phyloP scores from a whole-genome alignment of 2,329 filamentous ascomycete genomes.

The Apiospora rasikravindrae region DNA sequence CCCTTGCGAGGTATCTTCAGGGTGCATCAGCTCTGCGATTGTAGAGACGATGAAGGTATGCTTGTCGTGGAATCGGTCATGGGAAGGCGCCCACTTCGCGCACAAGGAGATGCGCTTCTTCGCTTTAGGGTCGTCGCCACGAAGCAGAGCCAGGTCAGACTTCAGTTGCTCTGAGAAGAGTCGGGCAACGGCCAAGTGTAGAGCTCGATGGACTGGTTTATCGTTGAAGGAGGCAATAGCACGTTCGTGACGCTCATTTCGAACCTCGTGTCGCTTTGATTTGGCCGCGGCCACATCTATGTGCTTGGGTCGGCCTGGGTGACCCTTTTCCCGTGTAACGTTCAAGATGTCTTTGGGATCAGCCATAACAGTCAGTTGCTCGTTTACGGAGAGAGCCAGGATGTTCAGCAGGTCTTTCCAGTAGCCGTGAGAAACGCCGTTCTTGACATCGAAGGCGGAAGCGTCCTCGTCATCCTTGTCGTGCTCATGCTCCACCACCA shows the following conservation, averaged over 20 bases:
- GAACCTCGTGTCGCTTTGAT: conserved; percentile 36
- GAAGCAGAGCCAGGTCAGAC: conserved; percentile 49
- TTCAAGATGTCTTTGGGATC: conserved; percentile 49
- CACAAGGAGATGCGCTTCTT: conserved; percentile 57
- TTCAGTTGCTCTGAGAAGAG: conserved; percentile 62
- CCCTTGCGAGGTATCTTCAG: conserved; percentile 37
- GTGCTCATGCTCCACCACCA: conserved; percentile 40
- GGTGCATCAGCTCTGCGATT: conserved; percentile 61
- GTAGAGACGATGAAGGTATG: conserved; percentile 62
- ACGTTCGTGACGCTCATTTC: conserved; percentile 46
- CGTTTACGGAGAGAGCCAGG: conserved; percentile 55
- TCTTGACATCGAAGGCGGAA: conserved; percentile 45
- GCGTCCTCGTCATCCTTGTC: conserved; percentile 43
- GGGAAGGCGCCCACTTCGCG: conserved; percentile 65
- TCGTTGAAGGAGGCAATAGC: conserved; percentile 48
- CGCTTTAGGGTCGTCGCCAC: conserved; percentile 44
- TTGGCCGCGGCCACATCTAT: conserved; percentile 26
- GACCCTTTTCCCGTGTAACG: conserved; percentile 34
- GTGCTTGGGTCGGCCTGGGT: conserved; percentile 28
- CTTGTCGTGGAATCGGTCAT: conserved; percentile 60
- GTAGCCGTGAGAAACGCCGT: conserved; percentile 62
- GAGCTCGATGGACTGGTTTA: conserved; percentile 53
- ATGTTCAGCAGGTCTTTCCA: conserved; percentile 68
- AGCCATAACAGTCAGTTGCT: conserved; percentile 48
- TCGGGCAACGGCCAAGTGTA: conserved; percentile 59